phyloP scores from a whole-genome alignment of 306 rosid species.

The Crotalaria pallida region DNA sequence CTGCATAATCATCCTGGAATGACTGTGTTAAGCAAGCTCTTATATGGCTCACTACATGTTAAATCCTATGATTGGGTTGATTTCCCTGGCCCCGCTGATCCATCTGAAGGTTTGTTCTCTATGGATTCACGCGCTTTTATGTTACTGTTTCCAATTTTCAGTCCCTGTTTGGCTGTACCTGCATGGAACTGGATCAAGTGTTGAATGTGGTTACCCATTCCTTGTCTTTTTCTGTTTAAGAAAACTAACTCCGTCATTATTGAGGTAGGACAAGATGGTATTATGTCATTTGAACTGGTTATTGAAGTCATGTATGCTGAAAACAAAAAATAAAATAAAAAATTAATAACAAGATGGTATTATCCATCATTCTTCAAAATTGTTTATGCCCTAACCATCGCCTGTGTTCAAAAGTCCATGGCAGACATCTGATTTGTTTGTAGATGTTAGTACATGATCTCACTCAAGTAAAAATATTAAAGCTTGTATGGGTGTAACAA shows the following conservation, averaged over 20 bases:
- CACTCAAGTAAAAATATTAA: background rate
- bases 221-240: background rate
- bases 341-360: too few relatives aligned
- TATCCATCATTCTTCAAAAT: background rate
- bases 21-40: slow-evolving; percentile 95
- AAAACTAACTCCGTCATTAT: background rate
- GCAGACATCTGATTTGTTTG: background rate
- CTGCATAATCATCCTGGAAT: slow-evolving; percentile 96
- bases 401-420: background rate
- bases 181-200: background rate
- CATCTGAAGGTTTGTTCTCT: slow-evolving; percentile 59
- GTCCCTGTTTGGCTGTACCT: background rate
- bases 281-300: background rate
- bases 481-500: background rate
- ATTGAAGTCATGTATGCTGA: too few relatives aligned
- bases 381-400: background rate
- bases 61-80: slow-evolving; percentile 91
- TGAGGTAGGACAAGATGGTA: background rate
- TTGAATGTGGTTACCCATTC: background rate
- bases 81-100: slow-evolving; percentile 44
- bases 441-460: background rate
- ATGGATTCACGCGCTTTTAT: background rate
- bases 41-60: slow-evolving; percentile 78
- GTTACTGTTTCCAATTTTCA: slow-evolving; percentile 1
- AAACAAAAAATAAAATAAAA: too few relatives aligned